Evolutionary conservation across 1,284 basidiomycete species (phyloP), one percentile per base, ranked within the genome.

Genomic region (Bondarzewia mesenterica): DNA sequence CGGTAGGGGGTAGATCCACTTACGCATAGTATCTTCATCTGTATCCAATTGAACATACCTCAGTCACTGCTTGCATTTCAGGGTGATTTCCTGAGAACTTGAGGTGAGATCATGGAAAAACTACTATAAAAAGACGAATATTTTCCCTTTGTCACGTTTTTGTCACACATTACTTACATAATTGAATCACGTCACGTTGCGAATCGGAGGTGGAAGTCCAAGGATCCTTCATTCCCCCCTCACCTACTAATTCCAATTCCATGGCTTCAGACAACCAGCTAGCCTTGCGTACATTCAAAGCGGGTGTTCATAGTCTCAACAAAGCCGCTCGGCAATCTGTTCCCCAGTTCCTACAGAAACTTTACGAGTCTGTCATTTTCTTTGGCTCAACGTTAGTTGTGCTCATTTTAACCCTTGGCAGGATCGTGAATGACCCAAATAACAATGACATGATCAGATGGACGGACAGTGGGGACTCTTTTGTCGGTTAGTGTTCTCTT

Each of bases 321-420:
- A 77, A 70, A 59, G 68, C 74, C 10, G 69, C 78, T 2, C 67
- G 77, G 39, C 77, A 79, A 57, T 68, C 74, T 12, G 77, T 92
- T 2, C 90, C 92, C 0, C 88, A 90, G 0, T 97, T 97, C 62
- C 74, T 95, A 15, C 91, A 93, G 69, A 97, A 97, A 67, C 75
- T 97, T 29, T 93, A 85, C 69, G 88, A 87, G 91, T 93, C 49
- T 54, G 80, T 76, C 47, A 42, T 59, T 40, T 40, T 37, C 46
- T 54, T 51, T 46, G 47, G 21, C 42, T 47, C 32, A 32, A 52
- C 46, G 42, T 47, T 42, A 22, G 50, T 44, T 82, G 35, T 45
- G 43, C 43, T 44, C 42, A 39, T 48, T 23, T 26, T 25, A 18
- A 37, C 53, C 48, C 20, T 45, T 36, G 27, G 12, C 43, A 82